Evolutionary conservation across 2,329 filamentous ascomycete genomes (phyloP), one percentile per base, ranked within the genome.

Genomic region (Paraphaeosphaeria sporulosa): DNA sequence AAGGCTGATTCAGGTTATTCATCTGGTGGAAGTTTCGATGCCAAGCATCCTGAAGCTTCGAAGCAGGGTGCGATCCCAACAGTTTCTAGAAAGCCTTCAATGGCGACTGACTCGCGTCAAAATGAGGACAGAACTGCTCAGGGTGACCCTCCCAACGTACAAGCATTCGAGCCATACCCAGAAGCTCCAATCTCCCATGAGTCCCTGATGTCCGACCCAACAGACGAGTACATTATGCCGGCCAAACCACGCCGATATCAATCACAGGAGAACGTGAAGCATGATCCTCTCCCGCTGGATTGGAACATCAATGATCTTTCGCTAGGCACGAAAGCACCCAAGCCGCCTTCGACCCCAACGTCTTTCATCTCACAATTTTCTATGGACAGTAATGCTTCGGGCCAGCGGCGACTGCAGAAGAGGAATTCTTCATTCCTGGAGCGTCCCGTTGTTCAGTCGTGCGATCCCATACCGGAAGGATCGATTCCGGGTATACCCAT

Each of bases 1-100:
- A 77, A 77, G 43, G 64, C 71, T 1, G 78, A 80, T 56, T 80
- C 77, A 10, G 78, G 78, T 0, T 80, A 80, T 59, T 79, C 76
- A 3, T 79, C 77, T 52, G 70, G 71, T n/a, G 69, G 66, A n/a
- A 78, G 75, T 63, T 61, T 73, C 38, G 64, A 61, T 13, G 43
- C 58, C 12, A 46, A 34, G 15, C 42, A 62, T 30, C 57, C 40
- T 55, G 48, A 66, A 57, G 25, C 43, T 38, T 53, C 62, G 36
- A 57, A 63, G 57, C 60, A 67, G 58, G 52, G 49, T 48, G 61
- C 38, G 42, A 38, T 47, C 21, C 53, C 60, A 34, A 56, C 51
- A 25, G 9, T 56, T 42, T 50, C 57, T 36, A 57, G 65, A 34
- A 57, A 64, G 44, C 30, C 55, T 63, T 55, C 64, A 13, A 46